These are phyloP conservation scores for Chlorella sp. DNA, from an alignment of 139 green algal genomes.

Conservation along the genomic window DNA sequence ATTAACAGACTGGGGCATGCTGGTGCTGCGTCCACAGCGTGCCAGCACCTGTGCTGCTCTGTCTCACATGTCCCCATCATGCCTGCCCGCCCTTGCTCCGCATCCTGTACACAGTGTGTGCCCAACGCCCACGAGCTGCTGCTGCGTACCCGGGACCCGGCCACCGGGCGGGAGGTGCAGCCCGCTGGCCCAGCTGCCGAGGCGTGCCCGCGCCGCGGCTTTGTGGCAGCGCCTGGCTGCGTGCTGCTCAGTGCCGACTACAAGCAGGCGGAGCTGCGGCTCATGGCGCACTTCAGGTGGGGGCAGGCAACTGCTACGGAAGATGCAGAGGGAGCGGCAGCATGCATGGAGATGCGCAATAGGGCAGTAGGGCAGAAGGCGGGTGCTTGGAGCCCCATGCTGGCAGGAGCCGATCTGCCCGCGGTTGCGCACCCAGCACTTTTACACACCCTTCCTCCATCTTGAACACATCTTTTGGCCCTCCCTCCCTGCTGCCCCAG, in stretches of 20 bases:
- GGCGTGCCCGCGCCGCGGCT: neutral
- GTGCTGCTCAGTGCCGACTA: slow-evolving; percentile 79
- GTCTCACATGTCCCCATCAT: no score
- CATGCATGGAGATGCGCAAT: no score
- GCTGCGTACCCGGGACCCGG: neutral
- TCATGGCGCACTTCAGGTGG: slow-evolving; percentile 90
- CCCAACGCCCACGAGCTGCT: neutral
- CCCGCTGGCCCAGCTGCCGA: neutral
- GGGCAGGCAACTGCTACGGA: slow-evolving; percentile 23
- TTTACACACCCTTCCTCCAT: neutral
- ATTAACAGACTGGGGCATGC: no score
- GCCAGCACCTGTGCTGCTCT: no score
- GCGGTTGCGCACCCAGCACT: no score
- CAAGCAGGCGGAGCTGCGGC: slow-evolving; percentile 87
- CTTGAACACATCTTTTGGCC: neutral
- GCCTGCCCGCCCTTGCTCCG: no score
- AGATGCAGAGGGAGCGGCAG: no score
- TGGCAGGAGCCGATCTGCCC: neutral
- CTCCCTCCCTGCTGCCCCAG: neutral
- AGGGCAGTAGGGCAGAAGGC: no score
- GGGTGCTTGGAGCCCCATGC: no score
- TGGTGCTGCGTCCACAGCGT: no score
- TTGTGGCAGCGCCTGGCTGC: slow-evolving; percentile 13
- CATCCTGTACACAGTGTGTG: no score
- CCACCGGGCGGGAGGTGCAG: no score